Evolutionary conservation across 768 basidiomycete species (phyloP).

Genomic region (Termitomyces heimii): DNA sequence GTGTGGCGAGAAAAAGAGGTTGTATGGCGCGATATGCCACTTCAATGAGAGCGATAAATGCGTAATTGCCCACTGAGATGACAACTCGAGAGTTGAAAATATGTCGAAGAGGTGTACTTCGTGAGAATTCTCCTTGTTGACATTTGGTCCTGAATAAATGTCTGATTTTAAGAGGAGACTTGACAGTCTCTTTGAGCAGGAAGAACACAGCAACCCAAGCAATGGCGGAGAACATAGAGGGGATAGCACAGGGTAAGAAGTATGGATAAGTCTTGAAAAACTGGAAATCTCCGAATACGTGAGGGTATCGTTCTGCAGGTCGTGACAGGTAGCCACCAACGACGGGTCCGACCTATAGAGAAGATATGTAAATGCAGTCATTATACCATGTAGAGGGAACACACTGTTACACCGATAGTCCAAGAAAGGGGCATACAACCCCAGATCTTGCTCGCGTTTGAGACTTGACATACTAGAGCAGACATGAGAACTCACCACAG

Average conservation of each 20-base stretch:
- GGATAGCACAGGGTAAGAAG: constrained; percentile 53
- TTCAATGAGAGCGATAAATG: constrained; percentile 46
- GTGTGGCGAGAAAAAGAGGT: constrained; percentile 62
- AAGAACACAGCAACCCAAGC: constrained; percentile 38
- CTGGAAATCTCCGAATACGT: constrained; percentile 25
- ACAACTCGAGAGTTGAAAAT: constrained; percentile 43
- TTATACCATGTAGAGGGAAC: neutral
- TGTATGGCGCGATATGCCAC: constrained; percentile 52
- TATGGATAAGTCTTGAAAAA: constrained; percentile 46
- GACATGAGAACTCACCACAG: neutral
- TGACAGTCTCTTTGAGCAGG: constrained; percentile 39
- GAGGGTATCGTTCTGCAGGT: constrained; percentile 41
- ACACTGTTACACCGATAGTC: neutral
- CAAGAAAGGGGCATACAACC: constrained; percentile 1
- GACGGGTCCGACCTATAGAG: constrained; percentile 27
- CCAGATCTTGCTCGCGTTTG: neutral
- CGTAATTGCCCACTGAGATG: constrained; percentile 49
- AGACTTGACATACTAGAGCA: neutral
- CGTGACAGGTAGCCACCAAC: constrained; percentile 44
- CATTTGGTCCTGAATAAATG: neutral
- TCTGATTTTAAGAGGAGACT: constrained; percentile 4
- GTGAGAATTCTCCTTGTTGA: neutral
- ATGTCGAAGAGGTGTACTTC: constrained; percentile 28
- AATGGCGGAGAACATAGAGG: constrained; percentile 40
- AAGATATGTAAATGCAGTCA: neutral